Evolutionary conservation across 148 eudicot genomes (phyloP), one percentile per base, ranked within the genome.

Genomic region (Diospyros lotus): DNA sequence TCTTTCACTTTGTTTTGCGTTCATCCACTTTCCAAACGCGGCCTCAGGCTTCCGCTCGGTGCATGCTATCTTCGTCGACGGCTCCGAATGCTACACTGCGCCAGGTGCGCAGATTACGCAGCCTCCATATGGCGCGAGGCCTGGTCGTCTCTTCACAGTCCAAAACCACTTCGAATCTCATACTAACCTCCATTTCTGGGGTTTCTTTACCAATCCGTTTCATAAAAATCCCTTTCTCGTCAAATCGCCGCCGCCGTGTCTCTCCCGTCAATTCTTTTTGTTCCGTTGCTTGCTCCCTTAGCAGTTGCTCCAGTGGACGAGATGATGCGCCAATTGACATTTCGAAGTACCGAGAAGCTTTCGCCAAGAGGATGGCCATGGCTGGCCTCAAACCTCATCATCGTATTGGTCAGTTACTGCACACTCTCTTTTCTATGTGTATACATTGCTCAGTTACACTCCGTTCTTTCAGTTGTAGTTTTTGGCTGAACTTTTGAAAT

Each of bases 331-430:
- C 74, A 50, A 51, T 81, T 9, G 81, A 84, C 72, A 71, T 86
- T 60, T 69, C 85, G 6, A 74, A 13, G 2, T 86, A 87, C 80
- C 79, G 42, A 71, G 82, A 84, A 14, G 81, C 80, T 40, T 89
- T 89, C 63, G 77, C 89, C 1, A 77, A 75, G 68, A 84, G 87
- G 64, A 89, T 89, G 93, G 84, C 78, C 18, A 73, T 87, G 87
- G 91, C 91, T 17, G 93, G 93, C 10, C 85, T 89, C 80, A 81
- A 84, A 46, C 91, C 91, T 50, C 83, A 86, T 53, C 91, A 87
- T 73, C 91, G 87, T 66, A 77, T 89, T 44, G 93, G 90, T 89
- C 42, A 60, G 84, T 75, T 56, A 39, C 48, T n/a, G 6, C 38
- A 6, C 45, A 65, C 71, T n/a, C 64, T 41, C 11, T n/a, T 13